phyloP scores from a whole-genome alignment of 768 basidiomycete species.

The Hysterangium stoloniferum region DNA sequence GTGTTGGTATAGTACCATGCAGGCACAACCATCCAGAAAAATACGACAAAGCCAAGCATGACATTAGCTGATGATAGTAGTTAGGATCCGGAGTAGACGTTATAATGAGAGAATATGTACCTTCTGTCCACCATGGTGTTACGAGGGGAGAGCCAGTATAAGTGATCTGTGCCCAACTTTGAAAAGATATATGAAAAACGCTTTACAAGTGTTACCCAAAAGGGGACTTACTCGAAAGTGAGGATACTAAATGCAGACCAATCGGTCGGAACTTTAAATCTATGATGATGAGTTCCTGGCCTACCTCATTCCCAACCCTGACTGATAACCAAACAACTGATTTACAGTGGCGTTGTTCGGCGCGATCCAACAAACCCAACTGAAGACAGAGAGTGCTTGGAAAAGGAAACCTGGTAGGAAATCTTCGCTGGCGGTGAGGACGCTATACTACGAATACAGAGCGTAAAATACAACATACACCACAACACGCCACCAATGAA shows the following conservation, averaged over 20 bases:
- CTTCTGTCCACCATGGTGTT: slow-evolving; percentile 56
- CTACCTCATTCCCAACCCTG: neutral
- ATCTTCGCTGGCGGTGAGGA: slow-evolving; percentile 29
- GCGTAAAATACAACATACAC: slow-evolving; percentile 40
- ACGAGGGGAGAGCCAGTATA: slow-evolving; percentile 32
- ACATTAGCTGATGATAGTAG: slow-evolving; percentile 42
- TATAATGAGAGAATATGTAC: too few species aligned
- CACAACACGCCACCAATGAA: slow-evolving; percentile 37
- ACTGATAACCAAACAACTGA: slow-evolving; percentile 27
- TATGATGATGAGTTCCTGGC: slow-evolving; percentile 58
- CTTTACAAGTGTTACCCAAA: neutral
- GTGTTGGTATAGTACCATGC: slow-evolving; percentile 35
- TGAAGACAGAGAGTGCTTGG: slow-evolving; percentile 38
- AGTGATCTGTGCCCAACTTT: slow-evolving; percentile 60
- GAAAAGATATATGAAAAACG: slow-evolving; percentile 17
- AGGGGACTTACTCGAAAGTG: slow-evolving; percentile 48
- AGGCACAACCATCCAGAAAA: slow-evolving; percentile 71
- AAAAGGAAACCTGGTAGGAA: slow-evolving; percentile 82
- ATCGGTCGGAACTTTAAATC: slow-evolving; percentile 33
- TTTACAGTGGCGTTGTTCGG: slow-evolving; percentile 29
- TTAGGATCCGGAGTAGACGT: too few species aligned
- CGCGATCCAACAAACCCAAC: slow-evolving; percentile 40
- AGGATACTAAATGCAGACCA: slow-evolving; percentile 60
- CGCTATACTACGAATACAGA: neutral
- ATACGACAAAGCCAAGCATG: slow-evolving; percentile 50